Base-by-base conservation (phyloP, 139 green algal species). In the Diplosphaera chodatii region DNA sequence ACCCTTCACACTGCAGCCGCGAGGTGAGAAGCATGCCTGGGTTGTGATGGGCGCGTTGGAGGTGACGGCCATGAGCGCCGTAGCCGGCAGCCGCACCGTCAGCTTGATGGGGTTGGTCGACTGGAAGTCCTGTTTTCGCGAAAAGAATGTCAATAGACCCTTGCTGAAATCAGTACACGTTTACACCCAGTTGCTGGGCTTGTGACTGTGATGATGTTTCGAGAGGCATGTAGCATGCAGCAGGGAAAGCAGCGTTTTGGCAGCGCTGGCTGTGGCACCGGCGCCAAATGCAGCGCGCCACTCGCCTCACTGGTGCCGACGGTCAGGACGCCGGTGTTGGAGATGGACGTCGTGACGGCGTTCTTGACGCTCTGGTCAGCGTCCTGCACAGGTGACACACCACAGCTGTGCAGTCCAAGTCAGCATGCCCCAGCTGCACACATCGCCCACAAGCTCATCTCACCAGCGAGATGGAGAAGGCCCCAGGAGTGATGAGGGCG, bases 101-200 rank as follows among this genome's bases (percentile, higher is more conserved):
- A 72, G 23, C 40, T 72, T 31, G 28, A 72, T 40, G 28, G 68
- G 30, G 0, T 72, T 37, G 15, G 30, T 40, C 63, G 68, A 66
- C 23, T 59, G 41, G 40, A 72, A 72, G 28, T 63, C 37, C 48
- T 63, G 2, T 27, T 22, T 15, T 28, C n/a, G n/a, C n/a, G n/a
- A n/a, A n/a, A n/a, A n/a, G n/a, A n/a, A n/a, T n/a, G n/a, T n/a
- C n/a, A n/a, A n/a, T n/a, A n/a, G n/a, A n/a, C n/a, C n/a, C n/a
- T n/a, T n/a, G n/a, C n/a, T n/a, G n/a, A n/a, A n/a, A n/a, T n/a
- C n/a, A n/a, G n/a, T n/a, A n/a, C n/a, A n/a, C n/a, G n/a, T n/a
- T n/a, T n/a, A n/a, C n/a, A n/a, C n/a, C n/a, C n/a, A n/a, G n/a
- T n/a, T n/a, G n/a, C n/a, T n/a, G n/a, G n/a, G n/a, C n/a, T n/a